Evolutionary conservation across 139 green algal species (phyloP).

Genomic region (Zygnema cylindricum): DNA sequence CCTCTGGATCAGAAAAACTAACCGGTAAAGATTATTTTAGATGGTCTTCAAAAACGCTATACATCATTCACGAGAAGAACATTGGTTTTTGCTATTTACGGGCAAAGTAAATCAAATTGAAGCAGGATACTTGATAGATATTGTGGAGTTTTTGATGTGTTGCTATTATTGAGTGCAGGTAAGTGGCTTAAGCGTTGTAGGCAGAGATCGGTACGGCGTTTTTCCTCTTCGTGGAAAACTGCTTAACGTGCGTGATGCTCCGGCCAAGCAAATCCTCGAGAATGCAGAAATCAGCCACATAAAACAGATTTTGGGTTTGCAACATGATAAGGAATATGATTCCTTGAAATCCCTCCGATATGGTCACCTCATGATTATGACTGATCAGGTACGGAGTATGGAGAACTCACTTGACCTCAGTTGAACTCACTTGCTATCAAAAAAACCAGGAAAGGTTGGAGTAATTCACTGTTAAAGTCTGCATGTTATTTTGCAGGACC

Average conservation of each 20-base stretch:
- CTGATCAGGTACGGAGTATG: conserved; percentile 92
- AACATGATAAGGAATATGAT: conserved; percentile 94
- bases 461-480: too few species aligned
- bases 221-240: conserved; percentile 98
- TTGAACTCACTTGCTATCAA: conserved; percentile 23
- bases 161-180: too few species aligned
- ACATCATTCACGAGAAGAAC: background rate
- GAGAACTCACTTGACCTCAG: background rate
- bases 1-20: background rate
- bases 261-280: conserved; percentile 83
- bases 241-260: conserved; percentile 97
- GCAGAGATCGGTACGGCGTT: conserved; percentile 93
- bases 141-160: too few species aligned
- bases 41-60: background rate
- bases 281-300: conserved; percentile 98
- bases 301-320: conserved; percentile 99
- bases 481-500: conserved; percentile 76
- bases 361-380: conserved; percentile 99
- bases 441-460: background rate
- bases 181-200: conserved; percentile 90
- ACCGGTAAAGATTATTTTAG: background rate
- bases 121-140: background rate
- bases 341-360: conserved; percentile 92
- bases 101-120: background rate
- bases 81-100: background rate